Evolutionary conservation across 129 eudicot species (phyloP).

Genomic region (Helichrysum umbraculigerum): DNA sequence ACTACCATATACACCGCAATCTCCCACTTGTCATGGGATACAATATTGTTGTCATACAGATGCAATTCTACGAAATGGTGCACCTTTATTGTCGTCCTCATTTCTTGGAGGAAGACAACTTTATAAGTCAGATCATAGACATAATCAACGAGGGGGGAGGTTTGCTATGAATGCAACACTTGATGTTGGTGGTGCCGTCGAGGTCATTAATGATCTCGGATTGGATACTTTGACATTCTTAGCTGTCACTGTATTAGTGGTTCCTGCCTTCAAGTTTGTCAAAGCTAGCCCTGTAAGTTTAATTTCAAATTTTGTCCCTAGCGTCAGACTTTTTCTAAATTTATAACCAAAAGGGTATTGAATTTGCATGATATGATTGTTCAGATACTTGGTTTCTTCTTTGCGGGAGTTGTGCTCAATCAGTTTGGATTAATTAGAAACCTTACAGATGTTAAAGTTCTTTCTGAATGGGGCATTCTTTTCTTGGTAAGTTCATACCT

Average conservation of each 20-base stretch:
- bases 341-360: neutral
- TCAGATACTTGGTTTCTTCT: constrained; percentile 99
- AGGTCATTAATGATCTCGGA: constrained; percentile 90
- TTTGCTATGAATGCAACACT: constrained; percentile 46
- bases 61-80: constrained; percentile 28
- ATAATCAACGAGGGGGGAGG: constrained; percentile 26
- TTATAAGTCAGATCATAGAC: constrained; percentile 28
- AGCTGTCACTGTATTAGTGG: constrained; percentile 79
- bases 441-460: constrained; percentile 89
- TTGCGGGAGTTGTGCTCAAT: constrained; percentile 93
- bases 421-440: constrained; percentile 94
- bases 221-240: constrained; percentile 90
- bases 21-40: constrained; percentile 31
- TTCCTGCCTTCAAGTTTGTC: constrained; percentile 78
- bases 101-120: constrained; percentile 45
- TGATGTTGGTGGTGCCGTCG: constrained; percentile 81
- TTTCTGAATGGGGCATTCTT: constrained; percentile 98
- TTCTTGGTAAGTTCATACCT: constrained; percentile 67
- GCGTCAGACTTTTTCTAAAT: neutral
- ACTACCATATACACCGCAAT: constrained; percentile 28
- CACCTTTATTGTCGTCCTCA: constrained; percentile 36
- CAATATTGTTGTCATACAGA: constrained; percentile 20
- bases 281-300: constrained; percentile 94
- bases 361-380: constrained; percentile 10
- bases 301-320: neutral